Percentiles rank a stretch among this genome's conserved stretches.
These are phyloP conservation scores for Boeremia lycopersici DNA, from an alignment of 2,329 filamentous ascomycete species.

Conservation along the genomic window DNA sequence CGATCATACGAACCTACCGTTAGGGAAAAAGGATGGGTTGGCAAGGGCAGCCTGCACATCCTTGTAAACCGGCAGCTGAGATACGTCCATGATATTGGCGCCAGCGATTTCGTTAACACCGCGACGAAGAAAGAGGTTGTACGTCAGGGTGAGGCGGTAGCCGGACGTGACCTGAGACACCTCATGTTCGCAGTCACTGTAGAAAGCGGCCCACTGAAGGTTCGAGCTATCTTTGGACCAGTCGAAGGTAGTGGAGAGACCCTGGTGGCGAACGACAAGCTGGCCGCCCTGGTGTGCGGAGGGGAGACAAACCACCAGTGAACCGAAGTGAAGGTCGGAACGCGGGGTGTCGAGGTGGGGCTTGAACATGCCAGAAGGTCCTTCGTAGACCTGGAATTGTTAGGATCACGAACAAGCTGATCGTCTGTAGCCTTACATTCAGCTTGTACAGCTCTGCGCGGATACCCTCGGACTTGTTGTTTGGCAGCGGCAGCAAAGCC, in stretches of 20 bases:
- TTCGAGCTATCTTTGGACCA: conserved; percentile 40
- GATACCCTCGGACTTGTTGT: neutral
- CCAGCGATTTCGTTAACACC: conserved; percentile 42
- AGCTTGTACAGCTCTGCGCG: neutral
- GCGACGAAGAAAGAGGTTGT: conserved; percentile 59
- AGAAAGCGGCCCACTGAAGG: conserved; percentile 59
- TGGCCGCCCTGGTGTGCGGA: conserved; percentile 50
- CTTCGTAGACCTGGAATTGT: conserved; percentile 55
- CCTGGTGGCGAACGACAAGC: conserved; percentile 52
- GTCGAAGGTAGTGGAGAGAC: conserved; percentile 48
- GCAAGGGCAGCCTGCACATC: neutral
- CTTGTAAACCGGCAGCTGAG: neutral
- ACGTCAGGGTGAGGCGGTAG: conserved; percentile 61
- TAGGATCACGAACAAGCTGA: neutral
- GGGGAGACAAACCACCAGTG: conserved; percentile 60
- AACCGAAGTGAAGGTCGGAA: conserved; percentile 57
- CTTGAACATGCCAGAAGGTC: conserved; percentile 58
- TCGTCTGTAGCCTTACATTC: neutral
- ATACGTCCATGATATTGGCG: conserved; percentile 32
- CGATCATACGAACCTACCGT: conserved; percentile 33
- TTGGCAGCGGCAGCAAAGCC: conserved; percentile 47
- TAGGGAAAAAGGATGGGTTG: conserved; percentile 42
- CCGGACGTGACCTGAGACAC: conserved; percentile 57
- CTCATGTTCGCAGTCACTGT: conserved; percentile 61
- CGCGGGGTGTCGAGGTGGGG: conserved; percentile 62